phyloP scores from a whole-genome alignment of 2,329 filamentous ascomycete genomes.

The Alternaria infectoria region DNA sequence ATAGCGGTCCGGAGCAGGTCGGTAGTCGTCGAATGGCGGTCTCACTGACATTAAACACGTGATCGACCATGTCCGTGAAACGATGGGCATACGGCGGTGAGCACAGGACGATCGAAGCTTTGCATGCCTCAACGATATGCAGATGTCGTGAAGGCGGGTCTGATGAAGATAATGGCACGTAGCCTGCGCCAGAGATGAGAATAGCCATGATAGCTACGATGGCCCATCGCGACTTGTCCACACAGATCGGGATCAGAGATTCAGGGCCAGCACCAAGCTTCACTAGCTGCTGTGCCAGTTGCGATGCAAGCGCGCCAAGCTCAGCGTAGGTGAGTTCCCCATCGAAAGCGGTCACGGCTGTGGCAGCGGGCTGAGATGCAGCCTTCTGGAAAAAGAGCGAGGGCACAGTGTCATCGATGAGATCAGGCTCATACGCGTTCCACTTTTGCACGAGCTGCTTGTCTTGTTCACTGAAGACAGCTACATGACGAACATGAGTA shows the following conservation, averaged over 20 bases:
- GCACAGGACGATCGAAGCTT: conserved; percentile 36
- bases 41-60: conserved; percentile 28
- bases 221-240: conserved; percentile 48
- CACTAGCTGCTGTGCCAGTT: conserved; percentile 38
- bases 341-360: conserved; percentile 38
- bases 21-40: conserved; percentile 22
- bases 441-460: conserved; percentile 29
- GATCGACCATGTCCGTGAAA: conserved; percentile 22
- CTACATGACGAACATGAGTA: conserved; percentile 29
- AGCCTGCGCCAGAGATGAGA: conserved; percentile 44
- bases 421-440: conserved; percentile 28
- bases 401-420: conserved; percentile 34
- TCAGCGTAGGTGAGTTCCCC: conserved; percentile 40
- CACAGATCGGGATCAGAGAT: conserved; percentile 42
- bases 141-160: conserved; percentile 34
- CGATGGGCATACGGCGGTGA: conserved; percentile 29
- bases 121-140: conserved; percentile 38
- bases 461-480: conserved; percentile 37
- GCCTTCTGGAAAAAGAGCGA: conserved; percentile 32
- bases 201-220: conserved; percentile 47
- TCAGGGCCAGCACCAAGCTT: conserved; percentile 42
- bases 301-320: conserved; percentile 26
- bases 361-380: conserved; percentile 19
- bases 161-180: conserved; percentile 38
- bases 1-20: conserved; percentile 3